Conservation (phyloP, 768 basidiomycete species). For the Termitomyces sp. region DNA sequence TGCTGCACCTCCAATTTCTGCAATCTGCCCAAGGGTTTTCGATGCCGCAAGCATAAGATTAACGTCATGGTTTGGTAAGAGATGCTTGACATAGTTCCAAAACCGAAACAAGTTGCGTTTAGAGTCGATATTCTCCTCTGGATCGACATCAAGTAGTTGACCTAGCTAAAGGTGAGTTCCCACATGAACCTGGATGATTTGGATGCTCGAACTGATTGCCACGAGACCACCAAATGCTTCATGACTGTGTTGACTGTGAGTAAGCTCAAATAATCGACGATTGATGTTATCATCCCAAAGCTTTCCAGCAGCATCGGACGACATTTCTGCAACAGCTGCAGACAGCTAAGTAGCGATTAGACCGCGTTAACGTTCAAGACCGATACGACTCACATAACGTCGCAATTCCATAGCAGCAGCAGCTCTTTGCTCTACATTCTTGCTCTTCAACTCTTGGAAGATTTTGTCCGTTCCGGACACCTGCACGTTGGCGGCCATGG, state of each 20-base stretch:
- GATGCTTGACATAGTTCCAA: slow-evolving; percentile 88
- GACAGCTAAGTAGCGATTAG: slow-evolving; percentile 46
- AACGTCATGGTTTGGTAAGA: slow-evolving; percentile 87
- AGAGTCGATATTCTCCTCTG: slow-evolving; percentile 77
- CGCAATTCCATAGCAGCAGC: slow-evolving; percentile 69
- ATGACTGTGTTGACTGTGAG: slow-evolving; percentile 70
- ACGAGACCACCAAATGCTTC: slow-evolving; percentile 85
- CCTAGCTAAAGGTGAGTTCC: slow-evolving; percentile 33
- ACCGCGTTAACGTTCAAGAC: background rate
- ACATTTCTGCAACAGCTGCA: slow-evolving; percentile 71
- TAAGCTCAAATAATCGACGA: slow-evolving; percentile 71
- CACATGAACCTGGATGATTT: background rate
- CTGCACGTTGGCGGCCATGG: slow-evolving; percentile 59
- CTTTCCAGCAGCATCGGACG: slow-evolving; percentile 74
- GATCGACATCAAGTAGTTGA: slow-evolving; percentile 69
- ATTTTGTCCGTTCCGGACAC: slow-evolving; percentile 60
- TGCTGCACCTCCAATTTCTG: slow-evolving; percentile 72
- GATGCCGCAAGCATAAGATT: slow-evolving; percentile 93
- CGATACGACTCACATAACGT: slow-evolving; percentile 54
- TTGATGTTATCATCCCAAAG: slow-evolving; percentile 86
- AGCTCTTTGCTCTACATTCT: slow-evolving; percentile 56
- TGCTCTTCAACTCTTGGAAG: slow-evolving; percentile 61
- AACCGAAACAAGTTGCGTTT: slow-evolving; percentile 80
- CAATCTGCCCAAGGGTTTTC: slow-evolving; percentile 87
- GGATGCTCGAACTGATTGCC: slow-evolving; percentile 66